Evolutionary conservation across 768 basidiomycete species (phyloP).

Genomic region (Candolleomyces eurysporus): DNA sequence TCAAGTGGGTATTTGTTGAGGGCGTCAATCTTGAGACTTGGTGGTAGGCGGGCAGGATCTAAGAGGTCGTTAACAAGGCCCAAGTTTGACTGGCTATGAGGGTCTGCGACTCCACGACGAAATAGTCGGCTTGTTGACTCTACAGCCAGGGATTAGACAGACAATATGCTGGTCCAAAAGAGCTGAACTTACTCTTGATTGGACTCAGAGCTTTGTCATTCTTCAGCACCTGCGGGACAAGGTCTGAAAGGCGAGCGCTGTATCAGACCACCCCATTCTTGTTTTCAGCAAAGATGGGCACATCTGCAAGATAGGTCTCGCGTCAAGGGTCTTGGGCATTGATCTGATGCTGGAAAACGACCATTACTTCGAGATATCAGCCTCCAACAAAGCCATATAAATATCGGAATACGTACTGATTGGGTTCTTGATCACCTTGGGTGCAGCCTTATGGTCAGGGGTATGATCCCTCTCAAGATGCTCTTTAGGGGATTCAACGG

Average conservation of each 20-base stretch:
- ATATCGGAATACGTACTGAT: too few relatives aligned
- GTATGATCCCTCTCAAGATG: too few relatives aligned
- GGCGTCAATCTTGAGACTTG: not conserved
- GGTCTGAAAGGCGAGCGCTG: not conserved
- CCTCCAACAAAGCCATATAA: too few relatives aligned
- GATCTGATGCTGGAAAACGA: too few relatives aligned
- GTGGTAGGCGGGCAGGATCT: not conserved
- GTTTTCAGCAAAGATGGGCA: not conserved
- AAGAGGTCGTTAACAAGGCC: not conserved
- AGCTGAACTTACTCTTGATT: conserved; percentile 1
- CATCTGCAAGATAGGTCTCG: too few relatives aligned
- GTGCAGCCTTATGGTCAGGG: too few relatives aligned
- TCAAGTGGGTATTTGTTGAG: conserved; percentile 1
- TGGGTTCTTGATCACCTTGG: too few relatives aligned
- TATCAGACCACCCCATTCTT: not conserved
- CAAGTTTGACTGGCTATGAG: not conserved
- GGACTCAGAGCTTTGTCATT: not conserved
- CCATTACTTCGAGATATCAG: too few relatives aligned
- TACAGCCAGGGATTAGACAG: not conserved
- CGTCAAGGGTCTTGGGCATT: too few relatives aligned
- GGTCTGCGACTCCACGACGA: not conserved
- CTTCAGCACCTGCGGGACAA: not conserved
- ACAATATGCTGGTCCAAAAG: too few relatives aligned
- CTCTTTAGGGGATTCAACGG: too few relatives aligned
- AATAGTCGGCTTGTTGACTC: not conserved